Conservation (phyloP, 1,139 yeast species). For the Pichia sp. region DNA sequence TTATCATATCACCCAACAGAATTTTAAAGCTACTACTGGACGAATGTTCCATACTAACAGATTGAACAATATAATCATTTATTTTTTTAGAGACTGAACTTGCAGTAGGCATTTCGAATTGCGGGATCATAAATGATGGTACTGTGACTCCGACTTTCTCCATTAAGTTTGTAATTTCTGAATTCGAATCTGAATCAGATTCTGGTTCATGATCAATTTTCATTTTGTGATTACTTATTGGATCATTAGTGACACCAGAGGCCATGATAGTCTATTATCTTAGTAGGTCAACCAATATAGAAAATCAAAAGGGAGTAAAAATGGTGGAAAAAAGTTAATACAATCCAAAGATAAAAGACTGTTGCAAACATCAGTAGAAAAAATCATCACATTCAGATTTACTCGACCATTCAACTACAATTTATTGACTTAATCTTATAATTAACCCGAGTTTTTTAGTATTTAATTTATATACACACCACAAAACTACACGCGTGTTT, state of each 20-base stretch:
- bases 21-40: slow-evolving; percentile 11
- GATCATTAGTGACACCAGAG: not conserved
- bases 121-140: slow-evolving; percentile 13
- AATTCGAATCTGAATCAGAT: slow-evolving; percentile 26
- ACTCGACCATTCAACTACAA: too few species aligned
- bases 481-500: too few species aligned
- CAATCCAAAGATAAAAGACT: too few species aligned
- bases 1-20: slow-evolving; percentile 9
- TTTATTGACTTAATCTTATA: too few species aligned
- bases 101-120: slow-evolving; percentile 8
- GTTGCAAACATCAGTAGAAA: too few species aligned
- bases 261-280: not conserved
- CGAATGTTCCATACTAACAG: slow-evolving; percentile 12
- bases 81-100: slow-evolving; percentile 6
- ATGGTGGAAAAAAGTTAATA: not conserved
- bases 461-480: too few species aligned
- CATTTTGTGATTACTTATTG: not conserved
- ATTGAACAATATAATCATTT: slow-evolving; percentile 10
- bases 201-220: slow-evolving; percentile 8
- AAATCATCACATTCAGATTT: too few species aligned
- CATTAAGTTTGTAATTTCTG: slow-evolving; percentile 34
- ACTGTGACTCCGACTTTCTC: slow-evolving; percentile 38
- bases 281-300: too few species aligned
- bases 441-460: too few species aligned
- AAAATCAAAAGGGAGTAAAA: not conserved